Evolutionary conservation across 2,329 filamentous ascomycete species (phyloP), one percentile per base, ranked within the genome.

Genomic region (Botrytis hyacinthi): DNA sequence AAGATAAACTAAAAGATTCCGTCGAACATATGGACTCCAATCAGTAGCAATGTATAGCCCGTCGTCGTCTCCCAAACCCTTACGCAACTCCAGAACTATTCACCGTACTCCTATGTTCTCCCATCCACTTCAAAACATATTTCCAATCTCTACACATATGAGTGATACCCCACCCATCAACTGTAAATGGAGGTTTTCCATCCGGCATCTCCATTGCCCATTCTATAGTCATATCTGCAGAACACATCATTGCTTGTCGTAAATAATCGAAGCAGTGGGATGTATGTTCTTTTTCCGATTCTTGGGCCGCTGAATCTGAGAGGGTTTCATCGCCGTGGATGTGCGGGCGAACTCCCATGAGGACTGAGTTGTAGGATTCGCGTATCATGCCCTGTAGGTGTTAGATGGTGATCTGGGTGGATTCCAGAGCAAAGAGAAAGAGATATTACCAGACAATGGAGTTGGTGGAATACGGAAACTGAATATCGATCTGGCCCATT

Each of bases 191-290:
- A 9, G 37, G 40, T 2, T 61, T 29, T 2, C 62, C 65, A 18
- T 46, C 48, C 4, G 48, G 48, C 37, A 32, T 42, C 48, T 69
- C 51, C 65, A n/a, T 48, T 35, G 54, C 62, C 65, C 65, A 73
- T 44, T 73, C 72, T 4, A 73, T 22, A 10, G 66, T 71, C 72
- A 73, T 65, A 66, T 73, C 72, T 12, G 59, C 72, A 42, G 72
- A 69, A 35, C 72, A 73, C 48, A 73, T 73, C 26, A 73, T 63
- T 35, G 59, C 48, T n/a, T 73, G 72, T 29, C 72, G 72, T 40
- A 71, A 12, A 46, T 73, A 73, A 44, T 73, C 72, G 37, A 73
- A 73, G n/a, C 72, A 73, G 10, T 73, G 72, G 2, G 54, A 65
- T 32, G 32, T 51, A 22, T 73, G 40, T 48, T 61, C 35, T 22